Percentiles rank a stretch among this genome's conserved stretches.
phyloP scores from a whole-genome alignment of 148 eudicot species.

The Camellia sinensis region DNA sequence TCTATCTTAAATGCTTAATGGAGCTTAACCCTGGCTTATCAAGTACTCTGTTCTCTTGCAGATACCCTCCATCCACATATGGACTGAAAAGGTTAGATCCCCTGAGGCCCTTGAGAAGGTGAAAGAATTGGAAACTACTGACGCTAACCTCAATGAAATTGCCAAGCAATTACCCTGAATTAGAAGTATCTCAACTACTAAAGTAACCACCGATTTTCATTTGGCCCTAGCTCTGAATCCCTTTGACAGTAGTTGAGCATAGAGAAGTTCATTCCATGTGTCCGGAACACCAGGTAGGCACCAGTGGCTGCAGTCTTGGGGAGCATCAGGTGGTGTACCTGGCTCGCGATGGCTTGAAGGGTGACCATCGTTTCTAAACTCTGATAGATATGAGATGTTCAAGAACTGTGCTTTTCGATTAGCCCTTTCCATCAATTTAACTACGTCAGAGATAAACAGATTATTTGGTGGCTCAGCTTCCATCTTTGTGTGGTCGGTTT shows the following conservation, averaged over 20 bases:
- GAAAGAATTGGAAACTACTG: conserved; percentile 59
- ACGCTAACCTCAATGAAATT: conserved; percentile 42
- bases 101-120: conserved; percentile 81
- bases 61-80: conserved; percentile 79
- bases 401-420: conserved; percentile 23
- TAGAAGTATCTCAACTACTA: not conserved
- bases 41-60: conserved; percentile 16
- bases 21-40: conserved; percentile 2
- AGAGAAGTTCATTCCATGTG: conserved; percentile 75
- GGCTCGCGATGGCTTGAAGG: conserved; percentile 72
- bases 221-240: conserved; percentile 37
- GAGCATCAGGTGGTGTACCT: conserved; percentile 32
- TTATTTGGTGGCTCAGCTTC: conserved; percentile 44
- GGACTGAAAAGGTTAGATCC: conserved; percentile 79
- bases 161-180: conserved; percentile 36
- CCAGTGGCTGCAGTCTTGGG: conserved; percentile 88
- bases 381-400: conserved; percentile 53
- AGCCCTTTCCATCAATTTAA: conserved; percentile 18
- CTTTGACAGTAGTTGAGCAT: conserved; percentile 38
- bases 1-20: conserved; percentile 6
- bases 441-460: conserved; percentile 31
- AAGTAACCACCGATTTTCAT: conserved; percentile 1
- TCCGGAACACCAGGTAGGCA: conserved; percentile 85
- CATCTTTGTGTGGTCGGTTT: conserved; percentile 38
- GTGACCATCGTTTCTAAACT: conserved; percentile 57